Conservation (phyloP, 768 basidiomycete species). For the Sarcomyxa edulis region DNA sequence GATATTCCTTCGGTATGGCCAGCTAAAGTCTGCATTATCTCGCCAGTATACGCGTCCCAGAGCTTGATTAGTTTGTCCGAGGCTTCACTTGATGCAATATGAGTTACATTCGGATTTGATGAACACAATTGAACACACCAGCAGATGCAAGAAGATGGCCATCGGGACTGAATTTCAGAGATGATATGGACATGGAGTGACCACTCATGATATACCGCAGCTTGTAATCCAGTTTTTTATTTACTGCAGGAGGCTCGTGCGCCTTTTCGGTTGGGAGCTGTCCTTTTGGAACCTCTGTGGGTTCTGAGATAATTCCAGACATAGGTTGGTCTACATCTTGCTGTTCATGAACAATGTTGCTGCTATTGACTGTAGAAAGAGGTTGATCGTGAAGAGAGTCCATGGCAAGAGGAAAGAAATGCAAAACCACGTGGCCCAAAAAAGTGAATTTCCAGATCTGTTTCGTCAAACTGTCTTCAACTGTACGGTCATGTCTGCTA, state of each 20-base stretch:
- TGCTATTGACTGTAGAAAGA: no score
- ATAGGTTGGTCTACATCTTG: no score
- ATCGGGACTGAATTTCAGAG: conserved; percentile 85
- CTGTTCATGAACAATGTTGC: no score
- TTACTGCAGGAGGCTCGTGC: no score
- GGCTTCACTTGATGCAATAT: conserved; percentile 48
- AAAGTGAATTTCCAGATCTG: neutral
- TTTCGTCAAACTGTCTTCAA: neutral
- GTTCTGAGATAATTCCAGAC: no score
- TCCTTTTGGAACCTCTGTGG: no score
- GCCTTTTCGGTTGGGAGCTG: no score
- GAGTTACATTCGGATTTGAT: conserved; percentile 14
- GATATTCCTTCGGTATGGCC: conserved; percentile 84
- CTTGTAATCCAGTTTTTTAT: conserved; percentile 51
- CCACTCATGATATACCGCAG: conserved; percentile 65
- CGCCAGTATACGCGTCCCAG: conserved; percentile 71
- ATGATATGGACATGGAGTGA: conserved; percentile 79
- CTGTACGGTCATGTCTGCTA: neutral
- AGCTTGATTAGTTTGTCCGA: conserved; percentile 81
- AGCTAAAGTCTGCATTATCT: conserved; percentile 64
- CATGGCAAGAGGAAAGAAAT: no score
- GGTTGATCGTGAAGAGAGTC: no score
- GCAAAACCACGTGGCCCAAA: no score
- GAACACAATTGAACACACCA: conserved; percentile 45
- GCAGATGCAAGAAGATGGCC: conserved; percentile 78